Evolutionary conservation across 495 filamentous ascomycete genomes (phyloP).

Genomic region (Penicillium angulare): DNA sequence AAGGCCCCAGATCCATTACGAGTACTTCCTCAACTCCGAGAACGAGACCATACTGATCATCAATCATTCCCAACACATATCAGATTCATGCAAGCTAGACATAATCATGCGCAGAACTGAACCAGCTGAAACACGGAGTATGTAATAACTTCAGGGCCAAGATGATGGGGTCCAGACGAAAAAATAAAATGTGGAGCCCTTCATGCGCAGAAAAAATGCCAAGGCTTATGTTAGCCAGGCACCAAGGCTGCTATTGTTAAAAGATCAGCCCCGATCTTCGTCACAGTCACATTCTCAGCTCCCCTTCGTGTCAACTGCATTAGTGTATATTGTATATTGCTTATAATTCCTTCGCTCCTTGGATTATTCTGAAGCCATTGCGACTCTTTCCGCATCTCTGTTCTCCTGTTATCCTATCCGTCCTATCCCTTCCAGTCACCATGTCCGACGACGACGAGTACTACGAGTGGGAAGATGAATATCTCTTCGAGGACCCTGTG

Average conservation of each 20-base stretch:
- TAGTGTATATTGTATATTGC: background rate
- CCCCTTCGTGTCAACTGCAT: conserved; percentile 5
- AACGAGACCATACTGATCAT: no score
- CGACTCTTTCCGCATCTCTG: background rate
- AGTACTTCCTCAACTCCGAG: no score
- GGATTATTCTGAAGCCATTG: background rate
- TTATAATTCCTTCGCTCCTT: background rate
- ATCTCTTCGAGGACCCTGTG: conserved; percentile 41
- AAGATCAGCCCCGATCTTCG: conserved; percentile 24
- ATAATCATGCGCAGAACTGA: background rate
- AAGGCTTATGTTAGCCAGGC: conserved; percentile 28
- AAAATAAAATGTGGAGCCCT: conserved; percentile 12
- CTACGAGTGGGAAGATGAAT: conserved; percentile 46
- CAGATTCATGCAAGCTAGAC: background rate
- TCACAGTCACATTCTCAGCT: conserved; percentile 7
- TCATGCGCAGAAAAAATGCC: conserved; percentile 19
- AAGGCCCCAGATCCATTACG: no score
- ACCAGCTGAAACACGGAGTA: background rate
- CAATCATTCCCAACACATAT: no score
- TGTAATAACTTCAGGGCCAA: background rate
- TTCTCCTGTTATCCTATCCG: no score
- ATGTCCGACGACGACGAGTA: conserved; percentile 56
- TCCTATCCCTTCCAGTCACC: no score
- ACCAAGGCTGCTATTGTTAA: conserved; percentile 9
- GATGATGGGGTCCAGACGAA: background rate